phyloP scores from a whole-genome alignment of 1,284 basidiomycete species.

The Xanthoconium separans region DNA sequence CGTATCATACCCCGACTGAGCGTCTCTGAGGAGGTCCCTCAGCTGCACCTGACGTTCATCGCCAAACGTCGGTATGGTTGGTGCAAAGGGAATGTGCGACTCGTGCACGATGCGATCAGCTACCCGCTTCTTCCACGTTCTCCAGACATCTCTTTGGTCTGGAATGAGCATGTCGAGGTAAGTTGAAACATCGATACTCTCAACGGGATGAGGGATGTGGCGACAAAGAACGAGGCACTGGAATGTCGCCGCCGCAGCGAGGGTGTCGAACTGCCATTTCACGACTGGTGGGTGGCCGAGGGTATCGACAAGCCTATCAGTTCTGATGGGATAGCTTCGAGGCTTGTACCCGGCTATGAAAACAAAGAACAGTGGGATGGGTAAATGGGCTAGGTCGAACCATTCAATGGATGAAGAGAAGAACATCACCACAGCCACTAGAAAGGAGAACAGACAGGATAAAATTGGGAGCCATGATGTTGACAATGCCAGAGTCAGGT shows the following conservation, averaged over 20 bases:
- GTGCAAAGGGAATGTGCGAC: not conserved
- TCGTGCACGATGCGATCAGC: slow-evolving; percentile 2
- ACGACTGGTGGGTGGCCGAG: slow-evolving; percentile 5
- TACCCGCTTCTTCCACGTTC: not conserved
- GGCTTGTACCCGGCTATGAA: not conserved
- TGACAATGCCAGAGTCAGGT: too few species aligned
- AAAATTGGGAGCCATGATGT: too few species aligned
- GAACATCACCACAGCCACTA: too few species aligned
- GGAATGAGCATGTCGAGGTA: slow-evolving; percentile 2
- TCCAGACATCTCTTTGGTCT: not conserved
- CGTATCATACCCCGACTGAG: not conserved
- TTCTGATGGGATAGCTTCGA: slow-evolving; percentile 1
- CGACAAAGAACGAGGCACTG: slow-evolving; percentile 11
- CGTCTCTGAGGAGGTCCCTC: not conserved
- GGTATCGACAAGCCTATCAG: slow-evolving; percentile 1
- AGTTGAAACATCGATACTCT: not conserved
- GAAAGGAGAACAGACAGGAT: too few species aligned
- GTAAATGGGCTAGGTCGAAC: too few species aligned
- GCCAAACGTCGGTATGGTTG: slow-evolving; percentile 1
- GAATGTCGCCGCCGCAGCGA: slow-evolving; percentile 4
- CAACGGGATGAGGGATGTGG: slow-evolving; percentile 1
- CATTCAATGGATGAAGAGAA: too few species aligned
- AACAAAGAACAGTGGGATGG: not conserved
- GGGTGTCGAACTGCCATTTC: slow-evolving; percentile 11
- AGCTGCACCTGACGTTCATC: not conserved